Evolutionary conservation across 805 yeast species (phyloP).

Genomic region (Naumovozyma castellii): DNA sequence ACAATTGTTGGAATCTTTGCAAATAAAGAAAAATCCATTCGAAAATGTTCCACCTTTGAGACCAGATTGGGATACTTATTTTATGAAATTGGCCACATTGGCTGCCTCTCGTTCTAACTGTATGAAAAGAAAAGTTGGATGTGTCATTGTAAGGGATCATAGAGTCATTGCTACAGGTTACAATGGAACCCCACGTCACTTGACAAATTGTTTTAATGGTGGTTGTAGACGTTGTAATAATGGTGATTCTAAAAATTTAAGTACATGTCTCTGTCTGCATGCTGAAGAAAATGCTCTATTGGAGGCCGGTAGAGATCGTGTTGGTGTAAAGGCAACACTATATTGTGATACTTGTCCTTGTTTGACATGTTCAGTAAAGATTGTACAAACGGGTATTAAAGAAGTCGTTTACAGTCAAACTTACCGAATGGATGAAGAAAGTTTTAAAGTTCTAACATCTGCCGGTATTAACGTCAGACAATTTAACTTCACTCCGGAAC

Average conservation of each 20-base stretch:
- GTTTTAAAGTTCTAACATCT: conserved; percentile 58
- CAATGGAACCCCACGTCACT: conserved; percentile 91
- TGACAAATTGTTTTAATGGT: conserved; percentile 86
- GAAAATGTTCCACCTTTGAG: conserved; percentile 34
- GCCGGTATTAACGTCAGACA: conserved; percentile 71
- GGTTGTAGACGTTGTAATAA: conserved; percentile 87
- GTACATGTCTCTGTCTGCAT: conserved; percentile 87
- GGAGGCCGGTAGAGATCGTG: conserved; percentile 87
- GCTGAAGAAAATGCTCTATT: conserved; percentile 95
- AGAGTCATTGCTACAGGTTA: conserved; percentile 94
- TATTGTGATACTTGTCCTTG: conserved; percentile 98
- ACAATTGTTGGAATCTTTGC: conserved; percentile 9
- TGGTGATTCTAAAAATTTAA: conserved; percentile 56
- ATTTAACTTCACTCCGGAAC: conserved; percentile 30
- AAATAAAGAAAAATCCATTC: conserved; percentile 8
- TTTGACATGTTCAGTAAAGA: conserved; percentile 88
- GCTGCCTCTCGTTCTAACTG: conserved; percentile 92
- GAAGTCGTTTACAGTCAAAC: conserved; percentile 91
- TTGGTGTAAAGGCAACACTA: conserved; percentile 51
- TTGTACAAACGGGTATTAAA: conserved; percentile 81
- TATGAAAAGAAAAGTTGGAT: conserved; percentile 95
- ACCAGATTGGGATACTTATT: conserved; percentile 94
- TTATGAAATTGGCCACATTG: conserved; percentile 85
- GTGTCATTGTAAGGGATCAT: conserved; percentile 79
- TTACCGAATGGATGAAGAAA: conserved; percentile 82